These are phyloP conservation scores for Pleurotus giganteus DNA, from an alignment of 768 basidiomycete species.

Conservation along the genomic window DNA sequence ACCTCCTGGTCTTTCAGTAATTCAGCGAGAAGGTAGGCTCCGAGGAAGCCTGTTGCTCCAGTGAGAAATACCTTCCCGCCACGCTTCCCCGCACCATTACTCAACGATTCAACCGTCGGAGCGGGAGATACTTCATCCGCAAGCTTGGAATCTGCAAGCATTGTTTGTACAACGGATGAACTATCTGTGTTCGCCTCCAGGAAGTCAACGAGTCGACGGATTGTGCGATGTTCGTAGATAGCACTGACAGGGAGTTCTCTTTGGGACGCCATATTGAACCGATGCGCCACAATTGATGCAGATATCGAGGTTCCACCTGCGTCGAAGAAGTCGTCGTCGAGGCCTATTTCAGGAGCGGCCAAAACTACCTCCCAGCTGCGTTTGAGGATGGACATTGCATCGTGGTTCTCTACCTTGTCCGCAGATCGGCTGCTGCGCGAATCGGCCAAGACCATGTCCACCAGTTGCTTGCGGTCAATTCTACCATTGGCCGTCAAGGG, in stretches of 20 bases:
- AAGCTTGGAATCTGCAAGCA: background rate
- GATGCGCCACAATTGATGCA: background rate
- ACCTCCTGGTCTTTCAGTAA: background rate
- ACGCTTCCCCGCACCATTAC: background rate
- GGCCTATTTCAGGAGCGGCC: background rate
- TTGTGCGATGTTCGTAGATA: background rate
- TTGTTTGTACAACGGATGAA: background rate
- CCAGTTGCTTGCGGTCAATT: background rate
- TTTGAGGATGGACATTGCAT: background rate
- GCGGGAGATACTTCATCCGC: background rate
- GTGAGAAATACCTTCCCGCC: background rate
- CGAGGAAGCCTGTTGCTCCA: conserved; percentile 9
- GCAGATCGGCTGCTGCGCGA: too few species aligned
- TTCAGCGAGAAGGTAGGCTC: background rate
- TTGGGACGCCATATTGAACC: background rate
- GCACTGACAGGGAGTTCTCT: background rate
- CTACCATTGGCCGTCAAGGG: conserved; percentile 7
- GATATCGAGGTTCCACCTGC: background rate
- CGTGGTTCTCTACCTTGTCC: background rate
- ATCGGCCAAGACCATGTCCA: background rate
- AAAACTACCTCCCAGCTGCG: background rate
- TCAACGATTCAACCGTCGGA: background rate
- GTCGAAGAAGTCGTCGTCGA: conserved; percentile 3
- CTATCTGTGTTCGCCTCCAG: background rate
- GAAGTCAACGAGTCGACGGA: background rate